These are phyloP conservation scores for Cercospora zeae-maydis DNA, from an alignment of 2,329 filamentous ascomycete species.

Conservation along the genomic window DNA sequence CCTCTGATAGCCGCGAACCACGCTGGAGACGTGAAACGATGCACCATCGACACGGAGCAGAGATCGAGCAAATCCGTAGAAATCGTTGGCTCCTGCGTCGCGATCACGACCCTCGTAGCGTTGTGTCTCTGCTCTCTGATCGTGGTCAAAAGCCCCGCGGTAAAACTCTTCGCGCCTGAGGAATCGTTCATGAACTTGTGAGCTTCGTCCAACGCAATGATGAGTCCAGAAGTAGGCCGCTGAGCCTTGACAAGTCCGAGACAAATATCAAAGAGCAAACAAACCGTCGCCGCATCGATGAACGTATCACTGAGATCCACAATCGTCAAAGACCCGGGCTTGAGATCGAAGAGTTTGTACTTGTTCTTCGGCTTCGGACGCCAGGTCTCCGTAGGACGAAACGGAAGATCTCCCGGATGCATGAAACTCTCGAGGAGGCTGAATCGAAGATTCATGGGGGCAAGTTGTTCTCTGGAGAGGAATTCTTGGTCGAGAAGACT, in stretches of 20 bases:
- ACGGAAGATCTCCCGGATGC: slow-evolving; percentile 11
- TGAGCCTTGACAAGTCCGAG: slow-evolving; percentile 55
- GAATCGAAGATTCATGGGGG: slow-evolving; percentile 58
- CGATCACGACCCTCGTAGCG: slow-evolving; percentile 64
- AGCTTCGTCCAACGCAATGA: slow-evolving; percentile 71
- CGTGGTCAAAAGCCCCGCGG: slow-evolving; percentile 57
- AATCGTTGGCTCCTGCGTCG: slow-evolving; percentile 74
- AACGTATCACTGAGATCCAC: slow-evolving; percentile 72
- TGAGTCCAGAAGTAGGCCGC: slow-evolving; percentile 48
- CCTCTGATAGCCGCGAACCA: slow-evolving; percentile 53
- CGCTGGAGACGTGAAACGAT: slow-evolving; percentile 65
- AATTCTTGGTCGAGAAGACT: slow-evolving; percentile 35
- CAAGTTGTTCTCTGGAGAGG: slow-evolving; percentile 50
- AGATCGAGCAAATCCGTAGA: slow-evolving; percentile 66
- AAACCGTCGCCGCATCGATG: slow-evolving; percentile 63
- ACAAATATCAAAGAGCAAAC: slow-evolving; percentile 69
- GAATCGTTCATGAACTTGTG: slow-evolving; percentile 62
- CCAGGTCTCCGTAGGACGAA: not conserved
- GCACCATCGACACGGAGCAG: slow-evolving; percentile 67
- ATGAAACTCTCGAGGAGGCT: slow-evolving; percentile 64
- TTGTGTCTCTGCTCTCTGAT: slow-evolving; percentile 70
- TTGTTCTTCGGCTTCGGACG: not conserved
- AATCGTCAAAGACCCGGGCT: slow-evolving; percentile 57
- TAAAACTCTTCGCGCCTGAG: slow-evolving; percentile 56
- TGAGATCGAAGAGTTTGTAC: slow-evolving; percentile 23